Evolutionary conservation across 2,329 filamentous ascomycete genomes (phyloP).

Genomic region (Fusarium sarcochroum): DNA sequence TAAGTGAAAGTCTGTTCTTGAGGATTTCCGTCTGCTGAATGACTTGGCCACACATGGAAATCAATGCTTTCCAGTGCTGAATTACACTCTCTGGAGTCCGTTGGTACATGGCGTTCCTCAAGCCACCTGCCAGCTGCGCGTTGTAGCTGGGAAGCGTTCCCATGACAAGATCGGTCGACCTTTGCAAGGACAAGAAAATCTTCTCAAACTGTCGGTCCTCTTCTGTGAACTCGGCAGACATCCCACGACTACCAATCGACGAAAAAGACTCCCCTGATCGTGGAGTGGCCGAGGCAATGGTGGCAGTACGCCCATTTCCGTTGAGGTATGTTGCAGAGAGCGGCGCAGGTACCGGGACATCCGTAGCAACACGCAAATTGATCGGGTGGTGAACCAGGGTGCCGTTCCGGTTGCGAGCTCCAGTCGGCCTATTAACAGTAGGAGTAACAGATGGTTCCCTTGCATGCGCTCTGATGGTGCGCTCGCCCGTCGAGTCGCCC

Average conservation of each 20-base stretch:
- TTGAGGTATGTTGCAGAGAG: constrained; percentile 63
- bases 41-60: constrained; percentile 78
- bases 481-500: constrained; percentile 51
- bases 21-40: constrained; percentile 82
- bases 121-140: constrained; percentile 73
- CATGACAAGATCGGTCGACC: constrained; percentile 80
- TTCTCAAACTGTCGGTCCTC: constrained; percentile 87
- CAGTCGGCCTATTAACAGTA: constrained; percentile 62
- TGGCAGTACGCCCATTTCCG: constrained; percentile 64
- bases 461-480: constrained; percentile 65
- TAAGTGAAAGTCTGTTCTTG: constrained; percentile 78
- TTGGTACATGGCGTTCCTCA: constrained; percentile 74
- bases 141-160: constrained; percentile 79
- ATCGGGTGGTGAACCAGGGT: constrained; percentile 63
- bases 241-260: constrained; percentile 63
- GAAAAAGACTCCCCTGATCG: constrained; percentile 86
- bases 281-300: constrained; percentile 75
- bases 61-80: constrained; percentile 77
- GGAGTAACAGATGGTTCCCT: constrained; percentile 69
- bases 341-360: constrained; percentile 58
- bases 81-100: constrained; percentile 71
- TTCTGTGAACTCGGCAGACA: constrained; percentile 75
- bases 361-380: constrained; percentile 70
- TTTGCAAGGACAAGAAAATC: constrained; percentile 82
- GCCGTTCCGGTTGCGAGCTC: constrained; percentile 53